Base-by-base conservation (phyloP, 164 flowering plant species). In the Vitis amurensis region DNA sequence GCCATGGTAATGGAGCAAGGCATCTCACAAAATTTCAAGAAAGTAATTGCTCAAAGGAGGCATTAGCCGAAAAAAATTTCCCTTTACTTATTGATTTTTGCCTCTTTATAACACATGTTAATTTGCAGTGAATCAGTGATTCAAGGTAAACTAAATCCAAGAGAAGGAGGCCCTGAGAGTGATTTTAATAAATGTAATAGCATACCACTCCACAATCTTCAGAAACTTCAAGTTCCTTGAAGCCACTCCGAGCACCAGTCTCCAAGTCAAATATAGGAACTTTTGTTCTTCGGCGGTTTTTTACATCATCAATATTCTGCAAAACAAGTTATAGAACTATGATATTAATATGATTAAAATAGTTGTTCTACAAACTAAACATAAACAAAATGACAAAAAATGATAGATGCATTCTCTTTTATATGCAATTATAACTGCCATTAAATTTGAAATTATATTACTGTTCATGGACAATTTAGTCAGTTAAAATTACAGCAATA, bases 161-260 rank as follows among this genome's bases (percentile, higher is more conserved):
- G 8, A 68, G 4, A 68, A 19, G 59, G 30, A 13, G 63, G 44
- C 61, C 16, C n/a, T 3, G n/a, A 19, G 30, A 74, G 66, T 48
- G 63, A 70, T 49, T 3, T 58, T 23, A 66, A 71, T 12, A 51
- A 55, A 11, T 52, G 51, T 29, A 17, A 44, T 56, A 73, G 73
- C 72, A 49, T 71, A 96, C 99, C 88, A 93, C 99, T 70, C 97
- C 98, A 86, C 97, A 93, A 66, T 96, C 99, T 81, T 96, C 98
- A 75, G 95, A 88, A 78, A 96, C 97, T 84, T 86, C 87, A 75
- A 93, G 88, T 56, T 92, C 97, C 81, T 82, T 90, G 79, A 90
- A 91, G 52, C 97, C 97, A 73, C 87, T 91, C 53, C 94, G 87
- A 73, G 87, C 77, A 79, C 97, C 89, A 76, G 83, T 88, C 79